phyloP scores from a whole-genome alignment of 345 rosid species.

The Ricinus communis region DNA sequence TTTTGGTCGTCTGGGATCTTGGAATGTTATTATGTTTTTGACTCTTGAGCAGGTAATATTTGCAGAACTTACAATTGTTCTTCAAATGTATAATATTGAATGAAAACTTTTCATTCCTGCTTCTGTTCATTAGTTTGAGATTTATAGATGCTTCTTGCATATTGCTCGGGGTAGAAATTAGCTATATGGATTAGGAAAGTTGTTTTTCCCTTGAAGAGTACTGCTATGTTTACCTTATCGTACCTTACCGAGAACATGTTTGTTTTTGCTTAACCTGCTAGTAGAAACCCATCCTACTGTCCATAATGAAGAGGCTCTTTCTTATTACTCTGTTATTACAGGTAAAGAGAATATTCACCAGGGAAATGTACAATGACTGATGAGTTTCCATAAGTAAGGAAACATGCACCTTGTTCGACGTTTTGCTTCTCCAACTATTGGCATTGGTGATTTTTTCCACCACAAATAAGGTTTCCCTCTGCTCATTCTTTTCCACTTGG shows the following conservation, averaged over 20 bases:
- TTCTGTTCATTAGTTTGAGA: not conserved
- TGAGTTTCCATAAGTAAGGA: slow-evolving; percentile 7
- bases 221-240: not conserved
- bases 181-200: too few relatives aligned
- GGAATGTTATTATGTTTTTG: slow-evolving; percentile 96
- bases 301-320: slow-evolving; percentile 12
- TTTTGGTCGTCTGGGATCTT: slow-evolving; percentile 93
- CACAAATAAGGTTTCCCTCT: not conserved
- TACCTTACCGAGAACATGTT: too few relatives aligned
- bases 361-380: slow-evolving; percentile 62
- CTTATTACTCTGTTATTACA: slow-evolving; percentile 26
- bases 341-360: slow-evolving; percentile 64
- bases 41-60: slow-evolving; percentile 91
- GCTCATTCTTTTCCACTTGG: slow-evolving; percentile 13
- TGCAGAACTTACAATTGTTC: slow-evolving; percentile 9
- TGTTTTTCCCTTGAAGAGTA: not conserved
- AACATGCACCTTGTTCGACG: not conserved
- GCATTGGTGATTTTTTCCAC: not conserved
- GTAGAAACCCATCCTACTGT: not conserved
- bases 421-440: not conserved
- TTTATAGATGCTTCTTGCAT: not conserved
- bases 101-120: not conserved
- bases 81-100: not conserved
- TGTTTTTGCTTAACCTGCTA: not conserved
- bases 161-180: not conserved